Conservation (phyloP, 768 basidiomycete genomes). For the Candolleomyces aberdarensis region DNA sequence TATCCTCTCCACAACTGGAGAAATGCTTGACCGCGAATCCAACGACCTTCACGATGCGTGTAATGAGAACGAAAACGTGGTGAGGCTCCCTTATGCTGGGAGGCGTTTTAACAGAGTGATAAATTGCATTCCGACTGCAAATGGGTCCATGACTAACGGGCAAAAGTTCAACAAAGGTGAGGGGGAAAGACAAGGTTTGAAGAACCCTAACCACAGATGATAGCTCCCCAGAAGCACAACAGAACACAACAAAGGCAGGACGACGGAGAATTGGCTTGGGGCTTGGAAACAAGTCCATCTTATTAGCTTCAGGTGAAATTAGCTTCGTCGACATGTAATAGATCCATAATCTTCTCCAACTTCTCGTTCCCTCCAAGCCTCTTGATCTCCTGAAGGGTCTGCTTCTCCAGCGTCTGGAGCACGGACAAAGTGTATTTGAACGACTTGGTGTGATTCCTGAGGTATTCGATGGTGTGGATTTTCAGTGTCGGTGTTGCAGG, state of each 20-base stretch:
- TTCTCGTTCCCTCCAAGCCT: constrained; percentile 74
- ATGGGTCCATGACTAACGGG: constrained; percentile 29
- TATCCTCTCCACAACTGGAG: constrained; percentile 80
- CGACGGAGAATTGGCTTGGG: too few species aligned
- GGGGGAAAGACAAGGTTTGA: too few species aligned
- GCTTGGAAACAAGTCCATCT: not conserved
- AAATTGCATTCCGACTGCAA: constrained; percentile 38
- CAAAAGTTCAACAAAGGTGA: not conserved
- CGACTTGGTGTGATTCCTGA: constrained; percentile 71
- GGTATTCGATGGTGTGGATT: constrained; percentile 73
- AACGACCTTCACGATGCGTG: not conserved
- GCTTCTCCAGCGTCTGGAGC: constrained; percentile 59
- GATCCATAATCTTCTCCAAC: constrained; percentile 56
- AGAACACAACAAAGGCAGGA: too few species aligned
- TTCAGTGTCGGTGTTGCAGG: constrained; percentile 82
- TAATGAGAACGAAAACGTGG: not conserved
- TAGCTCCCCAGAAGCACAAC: too few species aligned
- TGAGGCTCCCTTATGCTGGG: not conserved
- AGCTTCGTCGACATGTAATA: constrained; percentile 38
- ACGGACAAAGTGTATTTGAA: constrained; percentile 85
- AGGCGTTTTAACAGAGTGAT: constrained; percentile 30
- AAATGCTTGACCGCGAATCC: constrained; percentile 83
- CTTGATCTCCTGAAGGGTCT: constrained; percentile 64
- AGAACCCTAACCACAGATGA: too few species aligned
- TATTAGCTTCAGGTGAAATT: not conserved